Percentiles rank a stretch among this genome's conserved stretches.
Evolutionary conservation across 257 asterid species (phyloP).

Genomic region (Hygrophila difformis): DNA sequence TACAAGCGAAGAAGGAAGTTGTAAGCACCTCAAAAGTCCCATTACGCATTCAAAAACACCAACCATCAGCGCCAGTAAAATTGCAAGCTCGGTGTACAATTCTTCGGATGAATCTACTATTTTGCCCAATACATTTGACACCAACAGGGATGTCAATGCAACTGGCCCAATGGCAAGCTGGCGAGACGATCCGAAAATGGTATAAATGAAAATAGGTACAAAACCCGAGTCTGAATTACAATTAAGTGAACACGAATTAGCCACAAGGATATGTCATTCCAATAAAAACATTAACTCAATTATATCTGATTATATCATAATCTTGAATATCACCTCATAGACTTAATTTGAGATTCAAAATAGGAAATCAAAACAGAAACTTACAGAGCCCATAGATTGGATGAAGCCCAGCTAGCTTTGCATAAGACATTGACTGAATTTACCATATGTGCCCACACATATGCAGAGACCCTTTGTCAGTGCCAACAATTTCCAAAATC

Average conservation of each 20-base stretch:
- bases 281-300: no score
- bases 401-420: conserved; percentile 96
- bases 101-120: conserved; percentile 75
- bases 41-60: conserved; percentile 84
- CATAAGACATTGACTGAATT: conserved; percentile 96
- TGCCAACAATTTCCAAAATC: background rate
- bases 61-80: conserved; percentile 91
- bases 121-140: conserved; percentile 77
- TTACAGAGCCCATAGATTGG: conserved; percentile 99
- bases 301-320: conserved; percentile 11
- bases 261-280: no score
- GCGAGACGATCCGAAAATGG: conserved; percentile 94
- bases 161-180: conserved; percentile 99
- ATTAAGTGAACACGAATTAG: background rate
- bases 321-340: no score
- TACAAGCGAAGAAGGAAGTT: conserved; percentile 13
- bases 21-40: conserved; percentile 79
- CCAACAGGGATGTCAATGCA: conserved; percentile 91
- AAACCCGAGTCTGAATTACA: conserved; percentile 82
- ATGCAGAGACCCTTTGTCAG: conserved; percentile 10
- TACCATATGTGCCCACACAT: conserved; percentile 18
- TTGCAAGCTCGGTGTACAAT: conserved; percentile 92
- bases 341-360: background rate
- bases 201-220: conserved; percentile 86
- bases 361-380: conserved; percentile 22